These are phyloP conservation scores for Zygnema circumcarinatum DNA, from an alignment of 139 green algal species.

Conservation along the genomic window DNA sequence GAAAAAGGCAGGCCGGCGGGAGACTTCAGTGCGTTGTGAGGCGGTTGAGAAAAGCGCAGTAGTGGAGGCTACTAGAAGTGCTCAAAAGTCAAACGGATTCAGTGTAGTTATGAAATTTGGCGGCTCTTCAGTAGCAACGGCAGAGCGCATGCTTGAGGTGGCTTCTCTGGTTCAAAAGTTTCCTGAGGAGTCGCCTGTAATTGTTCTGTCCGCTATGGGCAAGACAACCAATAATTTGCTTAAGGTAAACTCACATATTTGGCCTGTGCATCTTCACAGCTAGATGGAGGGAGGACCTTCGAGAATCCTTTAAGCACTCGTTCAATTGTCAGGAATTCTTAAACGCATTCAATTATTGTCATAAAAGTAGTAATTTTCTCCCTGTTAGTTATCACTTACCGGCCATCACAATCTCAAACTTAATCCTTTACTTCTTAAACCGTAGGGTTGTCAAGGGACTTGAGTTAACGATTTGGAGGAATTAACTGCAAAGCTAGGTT, in stretches of 20 bases:
- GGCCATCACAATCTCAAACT: too few species aligned
- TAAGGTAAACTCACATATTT: constrained; percentile 61
- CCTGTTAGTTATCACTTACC: too few species aligned
- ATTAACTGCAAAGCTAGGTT: neutral
- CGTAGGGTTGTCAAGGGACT: too few species aligned
- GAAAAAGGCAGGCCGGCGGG: neutral
- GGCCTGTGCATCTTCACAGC: neutral
- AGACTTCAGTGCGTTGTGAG: neutral
- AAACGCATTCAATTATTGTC: neutral
- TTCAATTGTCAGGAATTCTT: neutral
- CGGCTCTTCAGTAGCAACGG: constrained; percentile 88
- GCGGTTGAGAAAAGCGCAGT: neutral
- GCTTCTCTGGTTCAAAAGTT: constrained; percentile 92
- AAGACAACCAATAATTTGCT: constrained; percentile 98
- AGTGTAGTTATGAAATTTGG: constrained; percentile 97
- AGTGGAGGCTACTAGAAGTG: neutral
- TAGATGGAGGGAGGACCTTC: neutral
- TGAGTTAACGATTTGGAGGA: too few species aligned
- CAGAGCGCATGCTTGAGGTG: constrained; percentile 91
- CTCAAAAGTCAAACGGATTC: constrained; percentile 32
- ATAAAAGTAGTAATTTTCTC: too few species aligned
- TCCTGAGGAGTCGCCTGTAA: constrained; percentile 78
- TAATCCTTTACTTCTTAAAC: too few species aligned
- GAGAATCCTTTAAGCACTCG: neutral
- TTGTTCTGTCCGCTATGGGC: constrained; percentile 98